Evolutionary conservation across 768 basidiomycete species (phyloP).

Genomic region (Imleria badia): DNA sequence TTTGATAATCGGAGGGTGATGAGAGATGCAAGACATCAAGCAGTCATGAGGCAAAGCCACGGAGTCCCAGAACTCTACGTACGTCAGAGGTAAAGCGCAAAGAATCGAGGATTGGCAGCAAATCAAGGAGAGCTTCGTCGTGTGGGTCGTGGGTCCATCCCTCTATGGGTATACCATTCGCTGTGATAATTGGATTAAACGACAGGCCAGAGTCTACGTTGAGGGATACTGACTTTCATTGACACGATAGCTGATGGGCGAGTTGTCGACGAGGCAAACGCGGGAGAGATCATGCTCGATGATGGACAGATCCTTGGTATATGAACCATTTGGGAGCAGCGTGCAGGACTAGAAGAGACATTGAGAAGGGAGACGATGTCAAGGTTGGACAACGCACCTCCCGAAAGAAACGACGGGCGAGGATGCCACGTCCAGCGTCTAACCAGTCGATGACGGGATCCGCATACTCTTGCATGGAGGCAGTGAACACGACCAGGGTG

Average conservation of each 20-base stretch:
- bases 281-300: conserved; percentile 89
- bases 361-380: neutral
- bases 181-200: conserved; percentile 40
- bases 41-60: conserved; percentile 45
- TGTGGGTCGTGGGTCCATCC: conserved; percentile 98
- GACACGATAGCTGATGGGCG: conserved; percentile 86
- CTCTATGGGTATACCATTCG: conserved; percentile 98
- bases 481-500: conserved; percentile 97
- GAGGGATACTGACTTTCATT: conserved; percentile 72
- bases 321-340: conserved; percentile 87
- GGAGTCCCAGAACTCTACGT: conserved; percentile 82
- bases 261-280: conserved; percentile 95
- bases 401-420: conserved; percentile 86
- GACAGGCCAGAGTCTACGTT: neutral
- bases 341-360: conserved; percentile 73
- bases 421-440: conserved; percentile 89
- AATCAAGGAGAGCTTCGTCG: conserved; percentile 94
- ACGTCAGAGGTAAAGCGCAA: conserved; percentile 96
- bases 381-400: conserved; percentile 56
- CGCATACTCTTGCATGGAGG: conserved; percentile 99
- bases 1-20: conserved; percentile 8
- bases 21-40: conserved; percentile 5
- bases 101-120: conserved; percentile 93
- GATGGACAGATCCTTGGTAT: conserved; percentile 88
- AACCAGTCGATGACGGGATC: conserved; percentile 99